Percentiles rank a stretch among this genome's conserved stretches.
Conservation (phyloP, 2,329 filamentous ascomycete species). For the Phaeomoniella chlamydospora region DNA sequence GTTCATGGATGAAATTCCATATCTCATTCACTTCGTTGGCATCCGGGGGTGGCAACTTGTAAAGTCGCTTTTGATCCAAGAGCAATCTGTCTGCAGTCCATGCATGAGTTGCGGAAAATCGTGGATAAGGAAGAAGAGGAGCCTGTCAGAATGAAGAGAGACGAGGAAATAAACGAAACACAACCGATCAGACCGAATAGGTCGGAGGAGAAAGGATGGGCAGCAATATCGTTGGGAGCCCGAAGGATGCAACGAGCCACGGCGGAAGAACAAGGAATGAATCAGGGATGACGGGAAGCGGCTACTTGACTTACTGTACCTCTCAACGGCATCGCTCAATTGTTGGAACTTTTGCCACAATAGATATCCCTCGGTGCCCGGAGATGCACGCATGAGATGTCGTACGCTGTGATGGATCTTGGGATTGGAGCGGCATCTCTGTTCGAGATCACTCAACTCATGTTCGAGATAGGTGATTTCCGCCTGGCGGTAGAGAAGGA, state of each 20-base stretch:
- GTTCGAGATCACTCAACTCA: constrained; percentile 5
- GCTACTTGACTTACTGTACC: neutral
- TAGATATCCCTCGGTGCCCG: neutral
- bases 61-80: constrained; percentile 1
- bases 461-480: constrained; percentile 14
- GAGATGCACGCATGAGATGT: neutral
- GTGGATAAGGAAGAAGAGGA: too few species aligned
- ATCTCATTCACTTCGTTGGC: constrained; percentile 1
- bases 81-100: constrained; percentile 1
- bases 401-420: neutral
- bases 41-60: neutral
- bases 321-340: neutral
- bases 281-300: too few species aligned
- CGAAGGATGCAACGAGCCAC: too few species aligned
- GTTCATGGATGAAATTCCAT: constrained; percentile 2
- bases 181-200: neutral
- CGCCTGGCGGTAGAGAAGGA: constrained; percentile 16
- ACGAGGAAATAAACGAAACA: neutral
- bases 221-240: too few species aligned
- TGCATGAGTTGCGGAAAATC: neutral
- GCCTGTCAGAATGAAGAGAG: neutral
- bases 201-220: too few species aligned
- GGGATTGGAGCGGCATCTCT: neutral
- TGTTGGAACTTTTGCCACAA: neutral
- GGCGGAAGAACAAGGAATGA: too few species aligned